Percentiles rank a stretch among this genome's conserved stretches.
Conservation (phyloP, 257 asterid genomes). For the Forsythia viridissima region DNA sequence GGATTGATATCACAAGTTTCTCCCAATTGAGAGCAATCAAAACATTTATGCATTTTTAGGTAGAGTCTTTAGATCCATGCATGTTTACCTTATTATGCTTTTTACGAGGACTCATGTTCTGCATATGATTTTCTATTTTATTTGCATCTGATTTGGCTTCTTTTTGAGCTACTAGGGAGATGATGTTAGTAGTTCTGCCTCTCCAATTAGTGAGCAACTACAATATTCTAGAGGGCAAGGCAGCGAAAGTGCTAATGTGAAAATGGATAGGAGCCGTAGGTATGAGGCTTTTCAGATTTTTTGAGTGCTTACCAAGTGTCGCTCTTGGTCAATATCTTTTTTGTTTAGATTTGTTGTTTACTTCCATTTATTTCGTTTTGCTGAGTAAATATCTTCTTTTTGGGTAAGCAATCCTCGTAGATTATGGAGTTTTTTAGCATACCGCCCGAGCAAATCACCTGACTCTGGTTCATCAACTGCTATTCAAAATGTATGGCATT, state of each 20-base stretch:
- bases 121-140: not conserved
- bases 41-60: not conserved
- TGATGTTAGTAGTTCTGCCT: constrained; percentile 41
- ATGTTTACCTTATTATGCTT: not conserved
- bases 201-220: constrained; percentile 41
- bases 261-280: constrained; percentile 57
- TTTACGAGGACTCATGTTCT: constrained; percentile 10
- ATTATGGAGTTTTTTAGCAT: constrained; percentile 64
- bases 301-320: not conserved
- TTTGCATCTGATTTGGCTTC: constrained; percentile 17
- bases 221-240: constrained; percentile 40
- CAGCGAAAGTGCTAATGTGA: constrained; percentile 35
- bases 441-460: constrained; percentile 48
- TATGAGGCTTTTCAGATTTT: constrained; percentile 26
- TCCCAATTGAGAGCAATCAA: not conserved
- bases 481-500: constrained; percentile 48
- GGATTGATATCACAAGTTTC: not conserved
- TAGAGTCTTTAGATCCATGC: not conserved
- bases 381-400: constrained; percentile 27
- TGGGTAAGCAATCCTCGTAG: constrained; percentile 57
- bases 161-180: constrained; percentile 53
- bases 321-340: not conserved
- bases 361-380: constrained; percentile 2
- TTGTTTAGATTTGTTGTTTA: constrained; percentile 17
- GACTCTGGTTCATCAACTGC: constrained; percentile 47